phyloP scores from a whole-genome alignment of 1,284 basidiomycete species.

The Moesziomyces aphidis region DNA sequence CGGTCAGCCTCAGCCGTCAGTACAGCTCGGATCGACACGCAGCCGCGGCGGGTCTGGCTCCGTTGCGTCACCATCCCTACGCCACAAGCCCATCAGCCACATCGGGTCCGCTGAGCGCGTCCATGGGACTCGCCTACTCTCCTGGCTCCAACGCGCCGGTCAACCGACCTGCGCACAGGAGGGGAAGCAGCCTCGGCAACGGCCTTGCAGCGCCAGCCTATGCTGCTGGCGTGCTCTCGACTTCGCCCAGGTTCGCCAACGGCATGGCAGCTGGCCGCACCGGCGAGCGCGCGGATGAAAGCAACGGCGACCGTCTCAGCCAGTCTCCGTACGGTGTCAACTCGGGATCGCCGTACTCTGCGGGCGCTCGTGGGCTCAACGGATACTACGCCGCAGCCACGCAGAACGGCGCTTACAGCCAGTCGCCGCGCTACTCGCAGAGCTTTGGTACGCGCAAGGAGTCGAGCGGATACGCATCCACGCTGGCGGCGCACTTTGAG shows the following conservation, averaged over 20 bases:
- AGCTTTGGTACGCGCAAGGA: conserved; percentile 39
- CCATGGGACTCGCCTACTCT: conserved; percentile 55
- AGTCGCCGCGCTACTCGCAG: conserved; percentile 41
- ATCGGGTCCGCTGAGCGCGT: conserved; percentile 48
- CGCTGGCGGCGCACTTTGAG: conserved; percentile 46
- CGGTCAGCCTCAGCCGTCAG: conserved; percentile 48
- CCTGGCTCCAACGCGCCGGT: conserved; percentile 52
- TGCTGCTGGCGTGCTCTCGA: conserved; percentile 42
- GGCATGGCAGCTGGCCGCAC: conserved; percentile 13
- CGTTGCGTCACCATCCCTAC: conserved; percentile 54
- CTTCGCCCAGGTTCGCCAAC: conserved; percentile 43
- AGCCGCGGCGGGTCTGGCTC: conserved; percentile 19
- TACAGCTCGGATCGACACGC: conserved; percentile 55
- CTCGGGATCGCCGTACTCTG: conserved; percentile 34
- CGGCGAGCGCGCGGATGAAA: conserved; percentile 14
- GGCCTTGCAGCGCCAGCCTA: conserved; percentile 46
- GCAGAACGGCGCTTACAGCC: conserved; percentile 40
- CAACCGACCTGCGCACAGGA: conserved; percentile 40
- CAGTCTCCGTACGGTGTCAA: conserved; percentile 38
- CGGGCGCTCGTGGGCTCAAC: conserved; percentile 30
- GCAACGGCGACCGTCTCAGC: conserved; percentile 24
- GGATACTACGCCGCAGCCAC: conserved; percentile 38
- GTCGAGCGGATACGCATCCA: conserved; percentile 29
- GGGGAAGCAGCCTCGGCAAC: conserved; percentile 53
- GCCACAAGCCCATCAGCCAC: conserved; percentile 51